Evolutionary conservation across 2,329 filamentous ascomycete species (phyloP).

Genomic region (Elsinoe australis): DNA sequence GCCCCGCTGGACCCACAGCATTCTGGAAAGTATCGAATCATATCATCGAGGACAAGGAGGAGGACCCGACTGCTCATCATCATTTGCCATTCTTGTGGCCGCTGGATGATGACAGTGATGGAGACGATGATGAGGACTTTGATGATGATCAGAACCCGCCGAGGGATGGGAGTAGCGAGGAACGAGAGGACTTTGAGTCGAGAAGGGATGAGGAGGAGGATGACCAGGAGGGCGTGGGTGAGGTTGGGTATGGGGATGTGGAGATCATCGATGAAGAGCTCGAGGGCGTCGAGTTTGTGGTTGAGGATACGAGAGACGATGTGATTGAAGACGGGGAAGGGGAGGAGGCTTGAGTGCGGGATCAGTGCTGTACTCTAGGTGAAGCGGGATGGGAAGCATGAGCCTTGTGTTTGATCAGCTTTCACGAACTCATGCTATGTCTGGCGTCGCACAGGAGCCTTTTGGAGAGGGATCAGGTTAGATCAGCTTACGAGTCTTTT

Average conservation of each 20-base stretch:
- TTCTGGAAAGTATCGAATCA: slow-evolving; percentile 65
- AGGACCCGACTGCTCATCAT: slow-evolving; percentile 18
- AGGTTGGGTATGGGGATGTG: slow-evolving; percentile 8
- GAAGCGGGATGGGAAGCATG: neutral
- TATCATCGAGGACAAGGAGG: slow-evolving; percentile 35
- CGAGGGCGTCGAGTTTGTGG: slow-evolving; percentile 12
- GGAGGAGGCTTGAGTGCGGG: neutral
- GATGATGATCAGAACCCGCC: slow-evolving; percentile 5
- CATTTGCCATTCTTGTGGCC: neutral
- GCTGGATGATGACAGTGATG: slow-evolving; percentile 12
- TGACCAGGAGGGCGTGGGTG: slow-evolving; percentile 2
- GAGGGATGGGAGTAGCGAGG: slow-evolving; percentile 1
- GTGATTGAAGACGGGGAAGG: neutral
- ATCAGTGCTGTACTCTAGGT: neutral
- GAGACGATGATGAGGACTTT: slow-evolving; percentile 17
- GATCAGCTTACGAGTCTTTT: no score
- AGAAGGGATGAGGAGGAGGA: neutral
- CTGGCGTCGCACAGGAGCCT: no score
- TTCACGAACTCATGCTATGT: neutral
- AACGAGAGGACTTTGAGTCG: neutral
- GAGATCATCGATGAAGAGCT: slow-evolving; percentile 15
- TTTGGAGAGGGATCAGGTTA: no score
- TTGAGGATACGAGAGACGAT: slow-evolving; percentile 8
- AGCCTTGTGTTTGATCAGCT: neutral
- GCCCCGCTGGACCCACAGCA: slow-evolving; percentile 65